Conservation (phyloP, 1,284 basidiomycete genomes). For the Fomitiporia mediterranea region DNA sequence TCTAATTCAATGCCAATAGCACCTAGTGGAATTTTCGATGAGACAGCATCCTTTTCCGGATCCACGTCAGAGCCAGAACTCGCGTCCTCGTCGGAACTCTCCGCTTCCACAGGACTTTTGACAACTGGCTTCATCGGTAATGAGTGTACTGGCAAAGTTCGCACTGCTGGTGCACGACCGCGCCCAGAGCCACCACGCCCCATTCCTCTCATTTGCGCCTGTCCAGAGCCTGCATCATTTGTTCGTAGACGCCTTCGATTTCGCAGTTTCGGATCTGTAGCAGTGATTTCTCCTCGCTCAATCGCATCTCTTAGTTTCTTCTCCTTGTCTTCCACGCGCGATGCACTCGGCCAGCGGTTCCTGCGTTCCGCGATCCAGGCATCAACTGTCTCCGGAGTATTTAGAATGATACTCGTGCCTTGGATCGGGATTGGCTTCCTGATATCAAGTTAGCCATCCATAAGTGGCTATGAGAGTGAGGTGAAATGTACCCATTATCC, state of each 20-base stretch:
- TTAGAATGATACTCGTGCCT: constrained; percentile 72
- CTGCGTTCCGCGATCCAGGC: constrained; percentile 87
- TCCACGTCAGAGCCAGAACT: constrained; percentile 53
- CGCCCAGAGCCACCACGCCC: constrained; percentile 31
- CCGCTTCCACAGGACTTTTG: background rate
- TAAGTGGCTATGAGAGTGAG: constrained; percentile 11
- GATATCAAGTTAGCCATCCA: constrained; percentile 6
- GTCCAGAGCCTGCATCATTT: constrained; percentile 24
- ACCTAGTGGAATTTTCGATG: constrained; percentile 45
- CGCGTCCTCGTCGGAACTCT: constrained; percentile 32
- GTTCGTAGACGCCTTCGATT: constrained; percentile 31
- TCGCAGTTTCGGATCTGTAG: constrained; percentile 39
- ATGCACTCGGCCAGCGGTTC: constrained; percentile 73
- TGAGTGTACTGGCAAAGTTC: constrained; percentile 26
- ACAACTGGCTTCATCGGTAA: constrained; percentile 17
- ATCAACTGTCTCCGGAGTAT: constrained; percentile 77
- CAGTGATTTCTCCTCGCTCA: constrained; percentile 70
- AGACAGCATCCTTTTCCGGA: constrained; percentile 32
- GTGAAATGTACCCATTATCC: constrained; percentile 48
- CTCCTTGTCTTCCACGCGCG: constrained; percentile 73
- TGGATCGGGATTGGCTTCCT: constrained; percentile 75
- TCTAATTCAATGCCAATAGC: no score
- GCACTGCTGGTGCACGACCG: constrained; percentile 30
- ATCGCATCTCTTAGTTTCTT: constrained; percentile 69
- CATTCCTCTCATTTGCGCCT: constrained; percentile 8